Base-by-base conservation (phyloP, 345 rosid species). In the Melaleuca alternifolia region DNA sequence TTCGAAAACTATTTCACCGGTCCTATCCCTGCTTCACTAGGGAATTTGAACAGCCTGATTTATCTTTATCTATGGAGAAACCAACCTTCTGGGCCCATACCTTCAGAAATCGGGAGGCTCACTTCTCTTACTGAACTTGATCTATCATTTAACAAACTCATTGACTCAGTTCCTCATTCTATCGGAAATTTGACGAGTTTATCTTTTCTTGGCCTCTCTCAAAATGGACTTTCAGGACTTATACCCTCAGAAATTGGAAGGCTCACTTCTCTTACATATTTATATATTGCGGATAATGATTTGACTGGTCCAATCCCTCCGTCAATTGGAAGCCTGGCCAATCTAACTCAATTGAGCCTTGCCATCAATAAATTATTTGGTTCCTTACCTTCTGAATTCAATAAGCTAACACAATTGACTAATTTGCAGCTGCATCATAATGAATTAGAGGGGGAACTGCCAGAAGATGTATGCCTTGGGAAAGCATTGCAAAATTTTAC, bases 201-300 rank as follows among this genome's bases (percentile, higher is more conserved):
- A n/a, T 0, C 0, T 23, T 28, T 56, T 28, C 24, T 28, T 10
- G 1, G 0, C n/a, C n/a, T n/a, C n/a, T n/a, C n/a, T n/a, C 0
- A 23, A 56, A 56, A 24, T 24, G 6, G 6, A 24, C 28, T 56
- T 24, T 62, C 41, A 0, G 71, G 37, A 12, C 71, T 37, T 4
- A n/a, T 61, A 26, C 71, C 37, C 12, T 6, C 18, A 2, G 9
- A 59, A 59, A 59, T 59, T 2, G 71, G 71, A 33, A 59, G 65
- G 33, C 65, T 57, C 28, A 26, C 71, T 59, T 2, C 18, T 5
- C 33, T 26, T 18, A 24, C 24, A 41, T 2, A 2, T 41, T 2
- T 2, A 41, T 2, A 41, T 41, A 41, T 41, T 2, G 2, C 3
- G 41, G 41, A 41, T 41, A 41, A 41, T 41, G 41, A 41, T 41